Conservation (phyloP, 169 alveolate genomes). For the Plasmodium malariae region DNA sequence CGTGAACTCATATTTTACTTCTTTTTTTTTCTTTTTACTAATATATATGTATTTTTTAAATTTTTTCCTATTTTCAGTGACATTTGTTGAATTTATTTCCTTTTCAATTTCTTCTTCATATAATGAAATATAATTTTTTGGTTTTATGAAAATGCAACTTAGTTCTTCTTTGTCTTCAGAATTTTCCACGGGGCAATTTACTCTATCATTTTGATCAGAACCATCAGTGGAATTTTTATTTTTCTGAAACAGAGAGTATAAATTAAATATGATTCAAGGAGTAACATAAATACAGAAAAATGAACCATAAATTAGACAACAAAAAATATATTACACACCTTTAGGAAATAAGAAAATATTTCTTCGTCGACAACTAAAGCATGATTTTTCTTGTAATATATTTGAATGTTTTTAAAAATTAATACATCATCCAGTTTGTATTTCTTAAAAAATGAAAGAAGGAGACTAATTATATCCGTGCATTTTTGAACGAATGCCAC, state of each 20-base stretch:
- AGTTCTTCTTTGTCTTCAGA: slow-evolving; percentile 12
- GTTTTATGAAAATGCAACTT: slow-evolving; percentile 62
- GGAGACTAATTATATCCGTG: not conserved
- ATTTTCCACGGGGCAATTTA: not conserved
- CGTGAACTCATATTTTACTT: slow-evolving; percentile 3
- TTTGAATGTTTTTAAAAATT: slow-evolving; percentile 37
- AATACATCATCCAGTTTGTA: slow-evolving; percentile 54
- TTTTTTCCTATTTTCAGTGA: slow-evolving; percentile 52
- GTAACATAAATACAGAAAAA: not conserved
- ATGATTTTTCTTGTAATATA: slow-evolving; percentile 30
- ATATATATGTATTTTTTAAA: slow-evolving; percentile 51
- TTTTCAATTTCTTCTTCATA: slow-evolving; percentile 55
- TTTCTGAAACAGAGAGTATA: slow-evolving; percentile 15
- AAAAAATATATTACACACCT: no score
- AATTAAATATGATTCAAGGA: not conserved
- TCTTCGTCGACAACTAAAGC: slow-evolving; percentile 33
- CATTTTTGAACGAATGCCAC: not conserved
- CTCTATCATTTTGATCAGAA: not conserved
- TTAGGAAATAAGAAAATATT: slow-evolving; percentile 27
- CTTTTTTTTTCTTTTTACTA: slow-evolving; percentile 17
- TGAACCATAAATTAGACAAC: no score
- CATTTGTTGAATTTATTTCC: slow-evolving; percentile 31
- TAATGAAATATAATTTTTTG: slow-evolving; percentile 30
- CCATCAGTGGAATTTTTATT: slow-evolving; percentile 4
- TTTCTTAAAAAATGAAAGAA: slow-evolving; percentile 14